phyloP scores from a whole-genome alignment of 2,329 filamentous ascomycete genomes.

The Teratosphaeria viscida region DNA sequence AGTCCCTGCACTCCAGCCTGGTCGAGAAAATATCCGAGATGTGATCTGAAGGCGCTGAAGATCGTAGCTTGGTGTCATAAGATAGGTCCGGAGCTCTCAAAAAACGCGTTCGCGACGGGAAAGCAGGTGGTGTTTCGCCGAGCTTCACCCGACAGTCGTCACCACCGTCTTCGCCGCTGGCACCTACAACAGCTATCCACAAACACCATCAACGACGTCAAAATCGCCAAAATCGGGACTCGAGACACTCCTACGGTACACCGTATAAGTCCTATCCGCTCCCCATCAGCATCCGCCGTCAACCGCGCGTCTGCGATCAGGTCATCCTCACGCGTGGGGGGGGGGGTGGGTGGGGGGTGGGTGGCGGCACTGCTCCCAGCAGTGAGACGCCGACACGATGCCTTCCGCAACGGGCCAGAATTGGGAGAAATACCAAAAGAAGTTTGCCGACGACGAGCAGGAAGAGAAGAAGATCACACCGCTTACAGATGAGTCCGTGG shows the following conservation, averaged over 20 bases:
- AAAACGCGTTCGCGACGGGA: background rate
- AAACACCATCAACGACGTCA: background rate
- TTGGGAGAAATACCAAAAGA: conserved; percentile 99
- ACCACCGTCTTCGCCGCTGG: background rate
- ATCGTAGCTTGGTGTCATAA: background rate
- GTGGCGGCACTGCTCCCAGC: background rate
- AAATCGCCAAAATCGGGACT: background rate
- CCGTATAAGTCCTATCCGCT: background rate
- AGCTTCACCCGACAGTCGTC: background rate
- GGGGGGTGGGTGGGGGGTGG: too few relatives aligned
- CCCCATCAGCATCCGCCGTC: background rate
- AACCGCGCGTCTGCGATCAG: background rate
- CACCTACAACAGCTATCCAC: background rate
- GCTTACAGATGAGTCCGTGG: conserved; percentile 80
- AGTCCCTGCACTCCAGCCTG: background rate
- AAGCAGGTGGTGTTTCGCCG: background rate
- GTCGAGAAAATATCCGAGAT: background rate
- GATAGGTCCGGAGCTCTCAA: background rate
- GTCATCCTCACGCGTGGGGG: background rate
- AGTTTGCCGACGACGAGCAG: conserved; percentile 88
- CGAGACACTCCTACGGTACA: background rate
- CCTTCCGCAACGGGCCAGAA: conserved; percentile 85
- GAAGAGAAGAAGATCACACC: conserved; percentile 99
- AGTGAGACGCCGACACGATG: conserved; percentile 44
- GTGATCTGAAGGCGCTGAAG: background rate